Conservation (phyloP, 805 yeast species). For the Lachancea quebecensis region DNA sequence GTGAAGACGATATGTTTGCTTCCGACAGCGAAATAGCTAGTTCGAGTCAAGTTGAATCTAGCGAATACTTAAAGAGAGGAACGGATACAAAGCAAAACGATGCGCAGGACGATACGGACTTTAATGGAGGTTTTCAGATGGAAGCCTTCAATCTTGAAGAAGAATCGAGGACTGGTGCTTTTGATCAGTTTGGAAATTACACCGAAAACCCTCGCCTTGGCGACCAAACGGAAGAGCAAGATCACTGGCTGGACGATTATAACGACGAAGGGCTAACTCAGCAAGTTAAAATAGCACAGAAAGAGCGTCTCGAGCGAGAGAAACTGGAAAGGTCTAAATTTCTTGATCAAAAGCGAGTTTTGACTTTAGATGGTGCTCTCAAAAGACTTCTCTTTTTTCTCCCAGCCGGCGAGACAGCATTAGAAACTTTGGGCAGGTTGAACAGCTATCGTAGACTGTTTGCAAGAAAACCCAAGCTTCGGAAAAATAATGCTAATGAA, state of each 20-base stretch:
- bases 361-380: constrained; percentile 28
- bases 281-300: constrained; percentile 12
- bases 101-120: constrained; percentile 12
- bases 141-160: constrained; percentile 48
- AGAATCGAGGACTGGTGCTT: constrained; percentile 44
- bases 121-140: constrained; percentile 28
- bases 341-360: constrained; percentile 13
- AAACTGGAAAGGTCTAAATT: constrained; percentile 19
- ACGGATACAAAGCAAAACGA: neutral
- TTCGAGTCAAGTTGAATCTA: too few relatives aligned
- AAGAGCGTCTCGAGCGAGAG: constrained; percentile 10
- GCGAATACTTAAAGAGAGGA: too few relatives aligned
- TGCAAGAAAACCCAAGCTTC: constrained; percentile 11
- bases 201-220: constrained; percentile 29
- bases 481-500: constrained; percentile 8
- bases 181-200: constrained; percentile 47
- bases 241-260: constrained; percentile 22
- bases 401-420: constrained; percentile 42
- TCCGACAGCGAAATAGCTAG: constrained; percentile 17
- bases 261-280: constrained; percentile 10
- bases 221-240: constrained; percentile 18
- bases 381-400: constrained; percentile 30
- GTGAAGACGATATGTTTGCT: constrained; percentile 42
- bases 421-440: constrained; percentile 40
- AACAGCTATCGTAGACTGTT: constrained; percentile 16